Evolutionary conservation across 345 rosid genomes (phyloP), one percentile per base, ranked within the genome.

Genomic region (Viola odorata): DNA sequence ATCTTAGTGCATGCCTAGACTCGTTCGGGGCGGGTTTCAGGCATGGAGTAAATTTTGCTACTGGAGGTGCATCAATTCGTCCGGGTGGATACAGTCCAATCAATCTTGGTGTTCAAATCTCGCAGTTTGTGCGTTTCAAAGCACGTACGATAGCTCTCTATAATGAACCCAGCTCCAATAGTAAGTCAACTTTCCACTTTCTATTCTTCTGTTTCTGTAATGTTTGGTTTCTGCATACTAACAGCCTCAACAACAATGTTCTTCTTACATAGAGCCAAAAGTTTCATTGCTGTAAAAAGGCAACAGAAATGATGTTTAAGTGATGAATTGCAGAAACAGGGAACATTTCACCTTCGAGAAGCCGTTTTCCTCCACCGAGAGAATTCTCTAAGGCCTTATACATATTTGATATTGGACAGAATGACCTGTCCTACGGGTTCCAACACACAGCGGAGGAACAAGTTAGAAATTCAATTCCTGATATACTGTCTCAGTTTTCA

Each of bases 351-450:
- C 50, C 12, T 3, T 47, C 13, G n/a, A 47, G 11, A 47, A 47
- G 13, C 5, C 11, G 13, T 47, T 13, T 47, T 4, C 12, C 50
- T 6, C 5, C 5, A n/a, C 50, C 50, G n/a, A 11, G 5, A 47
- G 50, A 47, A 57, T 86, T 79, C 47, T 37, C 64, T 5, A 57
- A 66, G 47, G 92, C 84, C 50, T 62, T 78, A 45, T 86, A 85
- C 68, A 78, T 80, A 41, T 69, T 80, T 55, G 91, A 85, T 57
- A 82, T 85, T 7, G 91, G 87, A 41, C 91, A 85, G 51, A 85
- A 85, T 59, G 87, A 85, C 69, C 66, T 85, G 32, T 75, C 62
- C 6, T 73, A 55, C 12, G 82, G 71, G 23, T 66, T 74, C 11
- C n/a, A 37, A 4, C 73, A 57, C 66, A 55, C 53, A 65, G 58